These are phyloP conservation scores for Lignosus rhinocerotis DNA, from an alignment of 1,284 basidiomycete species.

Conservation along the genomic window DNA sequence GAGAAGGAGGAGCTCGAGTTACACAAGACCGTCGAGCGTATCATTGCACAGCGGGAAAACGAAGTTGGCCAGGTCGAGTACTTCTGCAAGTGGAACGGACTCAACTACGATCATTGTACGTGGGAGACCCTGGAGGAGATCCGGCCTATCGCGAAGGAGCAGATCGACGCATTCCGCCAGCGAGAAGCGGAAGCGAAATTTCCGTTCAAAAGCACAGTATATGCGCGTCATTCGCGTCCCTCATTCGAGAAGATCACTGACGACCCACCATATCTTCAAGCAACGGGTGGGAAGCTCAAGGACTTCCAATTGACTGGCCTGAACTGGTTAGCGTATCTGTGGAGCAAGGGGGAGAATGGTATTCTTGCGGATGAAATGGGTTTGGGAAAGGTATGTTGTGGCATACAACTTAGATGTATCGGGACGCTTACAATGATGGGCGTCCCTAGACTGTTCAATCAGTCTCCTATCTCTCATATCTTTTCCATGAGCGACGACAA, in stretches of 20 bases:
- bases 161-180: conserved; percentile 80
- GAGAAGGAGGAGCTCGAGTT: conserved; percentile 88
- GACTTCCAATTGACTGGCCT: conserved; percentile 98
- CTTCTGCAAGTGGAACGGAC: conserved; percentile 96
- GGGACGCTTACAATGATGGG: not conserved
- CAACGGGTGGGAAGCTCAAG: conserved; percentile 85
- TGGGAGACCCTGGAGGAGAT: conserved; percentile 92
- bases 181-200: conserved; percentile 82
- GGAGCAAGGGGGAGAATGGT: conserved; percentile 94
- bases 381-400: conserved; percentile 78
- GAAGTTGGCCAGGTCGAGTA: conserved; percentile 79
- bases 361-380: conserved; percentile 99
- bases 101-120: conserved; percentile 94
- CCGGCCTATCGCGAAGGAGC: conserved; percentile 67
- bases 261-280: conserved; percentile 86
- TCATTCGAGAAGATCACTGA: conserved; percentile 84
- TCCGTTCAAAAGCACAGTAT: conserved; percentile 83
- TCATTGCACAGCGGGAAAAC: conserved; percentile 82
- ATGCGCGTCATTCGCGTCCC: conserved; percentile 74
- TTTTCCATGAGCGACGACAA: conserved; percentile 92
- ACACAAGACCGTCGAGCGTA: conserved; percentile 91
- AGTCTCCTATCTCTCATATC: conserved; percentile 92
- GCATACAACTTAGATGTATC: not conserved
- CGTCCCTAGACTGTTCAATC: conserved; percentile 87
- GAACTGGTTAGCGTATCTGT: conserved; percentile 97